Percentiles rank a stretch among this genome's conserved stretches.
These are phyloP conservation scores for Aspergillus ibericus DNA, from an alignment of 2,329 filamentous ascomycete genomes.

Conservation along the genomic window DNA sequence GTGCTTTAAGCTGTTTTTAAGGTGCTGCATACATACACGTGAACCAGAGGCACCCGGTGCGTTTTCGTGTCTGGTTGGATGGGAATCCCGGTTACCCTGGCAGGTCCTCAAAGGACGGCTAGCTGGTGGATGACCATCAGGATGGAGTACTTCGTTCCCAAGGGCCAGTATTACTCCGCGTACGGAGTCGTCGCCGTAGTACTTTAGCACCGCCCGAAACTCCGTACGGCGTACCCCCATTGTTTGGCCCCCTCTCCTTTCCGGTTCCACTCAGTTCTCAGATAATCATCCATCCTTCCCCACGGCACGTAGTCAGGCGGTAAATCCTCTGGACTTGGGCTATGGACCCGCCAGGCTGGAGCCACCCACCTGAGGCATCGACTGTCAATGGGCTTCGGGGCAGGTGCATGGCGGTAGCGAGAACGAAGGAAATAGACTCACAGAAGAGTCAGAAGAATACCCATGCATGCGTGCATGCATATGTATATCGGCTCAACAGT, in stretches of 20 bases:
- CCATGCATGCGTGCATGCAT: constrained; percentile 11
- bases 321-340: constrained; percentile 3
- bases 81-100: neutral
- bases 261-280: neutral
- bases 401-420: neutral
- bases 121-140: neutral
- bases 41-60: constrained; percentile 6
- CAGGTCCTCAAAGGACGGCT: neutral
- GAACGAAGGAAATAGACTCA: neutral
- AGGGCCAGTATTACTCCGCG: neutral
- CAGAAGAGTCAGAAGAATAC: constrained; percentile 4
- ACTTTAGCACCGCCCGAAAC: neutral
- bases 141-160: neutral
- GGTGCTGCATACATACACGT: constrained; percentile 14
- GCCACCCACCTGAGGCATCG: neutral
- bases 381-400: neutral
- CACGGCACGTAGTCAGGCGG: neutral
- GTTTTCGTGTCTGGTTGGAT: neutral
- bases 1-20: constrained; percentile 6
- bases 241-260: neutral
- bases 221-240: neutral
- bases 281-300: constrained; percentile 1
- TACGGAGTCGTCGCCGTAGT: neutral
- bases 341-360: neutral
- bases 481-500: constrained; percentile 13